A percentile compares a stretch with the other conserved stretches of the same genome.
These are phyloP conservation scores for Pseudocercospora macadamiae DNA, from an alignment of 2,329 filamentous ascomycete genomes.

Conservation along the genomic window DNA sequence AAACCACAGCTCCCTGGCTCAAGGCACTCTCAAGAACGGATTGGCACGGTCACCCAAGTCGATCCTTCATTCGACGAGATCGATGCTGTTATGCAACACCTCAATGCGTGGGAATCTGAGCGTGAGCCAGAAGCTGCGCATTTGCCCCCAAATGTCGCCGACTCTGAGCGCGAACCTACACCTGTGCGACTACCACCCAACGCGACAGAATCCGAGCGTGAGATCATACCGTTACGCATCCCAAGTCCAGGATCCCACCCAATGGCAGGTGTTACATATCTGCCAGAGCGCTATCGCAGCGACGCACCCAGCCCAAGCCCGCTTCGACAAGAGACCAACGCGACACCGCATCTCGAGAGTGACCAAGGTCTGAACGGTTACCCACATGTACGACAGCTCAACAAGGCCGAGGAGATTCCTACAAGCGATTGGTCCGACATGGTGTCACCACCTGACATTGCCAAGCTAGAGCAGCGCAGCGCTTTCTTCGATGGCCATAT, in stretches of 20 bases:
- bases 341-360: conserved; percentile 36
- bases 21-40: conserved; percentile 18
- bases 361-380: conserved; percentile 45
- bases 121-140: conserved; percentile 48
- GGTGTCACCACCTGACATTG: conserved; percentile 79
- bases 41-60: conserved; percentile 25
- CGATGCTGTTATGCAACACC: conserved; percentile 86
- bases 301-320: conserved; percentile 76
- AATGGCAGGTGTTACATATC: conserved; percentile 36
- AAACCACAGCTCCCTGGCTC: conserved; percentile 2
- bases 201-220: conserved; percentile 20
- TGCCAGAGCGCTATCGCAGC: conserved; percentile 54
- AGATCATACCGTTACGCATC: conserved; percentile 22
- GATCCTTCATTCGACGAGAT: conserved; percentile 75
- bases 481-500: conserved; percentile 91
- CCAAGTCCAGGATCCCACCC: conserved; percentile 33
- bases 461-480: conserved; percentile 78
- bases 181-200: conserved; percentile 25
- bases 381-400: conserved; percentile 60
- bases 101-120: conserved; percentile 73
- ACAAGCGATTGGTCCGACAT: conserved; percentile 92
- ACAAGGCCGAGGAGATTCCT: conserved; percentile 65
- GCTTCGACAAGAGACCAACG: conserved; percentile 19
- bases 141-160: conserved; percentile 57
- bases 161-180: conserved; percentile 60